Conservation (phyloP, 2,329 filamentous ascomycete species). For the Lithohypha guttulata region DNA sequence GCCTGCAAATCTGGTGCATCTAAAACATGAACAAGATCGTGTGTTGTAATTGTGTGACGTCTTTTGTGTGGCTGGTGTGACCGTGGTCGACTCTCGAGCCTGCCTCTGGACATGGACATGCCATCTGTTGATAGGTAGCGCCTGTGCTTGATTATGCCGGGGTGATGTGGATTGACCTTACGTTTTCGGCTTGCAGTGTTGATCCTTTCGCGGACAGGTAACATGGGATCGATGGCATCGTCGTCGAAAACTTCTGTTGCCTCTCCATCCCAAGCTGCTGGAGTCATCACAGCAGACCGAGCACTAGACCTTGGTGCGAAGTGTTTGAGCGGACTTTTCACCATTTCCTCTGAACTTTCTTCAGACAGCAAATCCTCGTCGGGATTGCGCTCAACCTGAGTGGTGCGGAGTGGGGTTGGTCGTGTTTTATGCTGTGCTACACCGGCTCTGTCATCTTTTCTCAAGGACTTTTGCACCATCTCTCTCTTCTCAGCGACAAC, state of each 20-base stretch:
- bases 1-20: constrained; percentile 19
- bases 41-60: neutral
- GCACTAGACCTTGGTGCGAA: too few relatives aligned
- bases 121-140: neutral
- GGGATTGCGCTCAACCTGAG: neutral
- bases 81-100: constrained; percentile 2
- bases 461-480: constrained; percentile 11
- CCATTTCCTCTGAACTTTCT: too few relatives aligned
- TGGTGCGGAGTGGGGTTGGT: neutral
- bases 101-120: neutral
- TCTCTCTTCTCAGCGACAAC: constrained; percentile 7
- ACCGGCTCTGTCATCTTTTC: constrained; percentile 12
- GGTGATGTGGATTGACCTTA: too few relatives aligned
- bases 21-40: constrained; percentile 11
- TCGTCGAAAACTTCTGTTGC: constrained; percentile 17
- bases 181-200: too few relatives aligned
- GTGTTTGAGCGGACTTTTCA: too few relatives aligned
- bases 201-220: constrained; percentile 14
- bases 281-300: too few relatives aligned
- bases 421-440: constrained; percentile 13
- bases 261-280: constrained; percentile 7
- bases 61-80: constrained; percentile 4
- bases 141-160: neutral
- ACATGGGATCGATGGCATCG: constrained; percentile 24
- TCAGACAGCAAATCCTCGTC: constrained; percentile 5